These are phyloP conservation scores for Pterocarpus macrocarpus DNA, from an alignment of 306 rosid genomes.

Conservation along the genomic window DNA sequence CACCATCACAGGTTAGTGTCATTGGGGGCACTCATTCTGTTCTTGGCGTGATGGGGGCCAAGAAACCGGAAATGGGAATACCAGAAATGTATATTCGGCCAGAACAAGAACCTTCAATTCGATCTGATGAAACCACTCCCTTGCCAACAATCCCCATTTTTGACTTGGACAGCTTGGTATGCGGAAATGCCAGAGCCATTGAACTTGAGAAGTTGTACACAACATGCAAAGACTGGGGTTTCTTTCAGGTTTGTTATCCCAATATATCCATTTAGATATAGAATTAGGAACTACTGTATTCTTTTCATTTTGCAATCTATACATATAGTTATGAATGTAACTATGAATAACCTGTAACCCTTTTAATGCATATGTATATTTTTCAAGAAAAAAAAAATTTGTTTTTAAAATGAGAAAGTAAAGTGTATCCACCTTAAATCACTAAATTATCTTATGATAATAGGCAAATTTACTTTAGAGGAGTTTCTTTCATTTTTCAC, in stretches of 20 bases:
- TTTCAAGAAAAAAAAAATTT: no score
- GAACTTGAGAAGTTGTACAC: constrained; percentile 62
- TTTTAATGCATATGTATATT: no score
- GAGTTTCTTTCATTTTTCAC: no score
- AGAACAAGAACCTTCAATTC: constrained; percentile 48
- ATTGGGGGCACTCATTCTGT: constrained; percentile 43
- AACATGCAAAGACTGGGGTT: constrained; percentile 83
- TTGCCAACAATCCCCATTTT: constrained; percentile 61
- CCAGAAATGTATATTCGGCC: constrained; percentile 59
- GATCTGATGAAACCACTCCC: constrained; percentile 33
- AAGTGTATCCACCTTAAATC: no score
- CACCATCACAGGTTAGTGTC: constrained; percentile 13
- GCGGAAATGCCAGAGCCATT: constrained; percentile 20
- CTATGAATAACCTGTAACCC: no score
- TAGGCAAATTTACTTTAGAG: no score
- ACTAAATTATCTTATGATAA: no score
- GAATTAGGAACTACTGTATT: no score
- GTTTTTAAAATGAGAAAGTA: no score
- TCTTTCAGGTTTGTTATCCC: constrained; percentile 68
- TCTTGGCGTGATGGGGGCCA: constrained; percentile 52
- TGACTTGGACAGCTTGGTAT: constrained; percentile 53
- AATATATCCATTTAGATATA: not conserved
- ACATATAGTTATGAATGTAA: no score
- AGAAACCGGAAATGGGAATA: constrained; percentile 39
- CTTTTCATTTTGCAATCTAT: no score